Percentiles rank a stretch among this genome's conserved stretches.
Conservation (phyloP, 768 basidiomycete species). For the Hygrophoropsis aurantiaca region DNA sequence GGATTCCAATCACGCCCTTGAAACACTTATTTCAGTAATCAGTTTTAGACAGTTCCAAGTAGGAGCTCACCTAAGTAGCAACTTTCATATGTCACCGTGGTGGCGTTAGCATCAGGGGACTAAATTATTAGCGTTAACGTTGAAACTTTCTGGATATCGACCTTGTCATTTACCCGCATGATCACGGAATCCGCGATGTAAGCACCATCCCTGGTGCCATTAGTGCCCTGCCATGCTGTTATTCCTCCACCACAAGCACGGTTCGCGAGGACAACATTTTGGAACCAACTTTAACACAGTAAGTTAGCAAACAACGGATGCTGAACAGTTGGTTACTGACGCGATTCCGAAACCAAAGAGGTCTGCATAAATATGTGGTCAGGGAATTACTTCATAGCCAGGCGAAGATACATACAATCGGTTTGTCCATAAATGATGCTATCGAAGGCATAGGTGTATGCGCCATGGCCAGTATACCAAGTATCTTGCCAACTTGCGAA, state of each 20-base stretch:
- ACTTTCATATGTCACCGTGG: slow-evolving; percentile 41
- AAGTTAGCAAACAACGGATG: not conserved
- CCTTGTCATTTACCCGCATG: slow-evolving; percentile 42
- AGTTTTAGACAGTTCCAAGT: not conserved
- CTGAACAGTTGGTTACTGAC: slow-evolving; percentile 31
- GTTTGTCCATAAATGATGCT: slow-evolving; percentile 64
- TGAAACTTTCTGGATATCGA: not conserved
- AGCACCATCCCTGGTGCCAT: slow-evolving; percentile 52
- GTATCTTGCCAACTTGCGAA: slow-evolving; percentile 68
- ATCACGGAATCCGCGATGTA: slow-evolving; percentile 54
- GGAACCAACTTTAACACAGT: slow-evolving; percentile 57
- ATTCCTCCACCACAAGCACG: slow-evolving; percentile 67
- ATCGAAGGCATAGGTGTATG: slow-evolving; percentile 58
- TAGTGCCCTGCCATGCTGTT: slow-evolving; percentile 63
- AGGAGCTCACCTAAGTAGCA: slow-evolving; percentile 46
- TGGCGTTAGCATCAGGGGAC: slow-evolving; percentile 58
- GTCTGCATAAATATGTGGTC: slow-evolving; percentile 32
- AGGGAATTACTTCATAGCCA: not conserved
- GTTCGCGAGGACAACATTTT: slow-evolving; percentile 57
- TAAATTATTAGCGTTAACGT: slow-evolving; percentile 10
- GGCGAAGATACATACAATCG: slow-evolving; percentile 46
- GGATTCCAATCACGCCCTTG: slow-evolving; percentile 58
- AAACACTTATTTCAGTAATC: not conserved
- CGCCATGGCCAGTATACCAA: slow-evolving; percentile 61
- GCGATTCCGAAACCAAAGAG: slow-evolving; percentile 63